phyloP scores from a whole-genome alignment of 352 stramenopile genomes.

The Phytophthora pisi region DNA sequence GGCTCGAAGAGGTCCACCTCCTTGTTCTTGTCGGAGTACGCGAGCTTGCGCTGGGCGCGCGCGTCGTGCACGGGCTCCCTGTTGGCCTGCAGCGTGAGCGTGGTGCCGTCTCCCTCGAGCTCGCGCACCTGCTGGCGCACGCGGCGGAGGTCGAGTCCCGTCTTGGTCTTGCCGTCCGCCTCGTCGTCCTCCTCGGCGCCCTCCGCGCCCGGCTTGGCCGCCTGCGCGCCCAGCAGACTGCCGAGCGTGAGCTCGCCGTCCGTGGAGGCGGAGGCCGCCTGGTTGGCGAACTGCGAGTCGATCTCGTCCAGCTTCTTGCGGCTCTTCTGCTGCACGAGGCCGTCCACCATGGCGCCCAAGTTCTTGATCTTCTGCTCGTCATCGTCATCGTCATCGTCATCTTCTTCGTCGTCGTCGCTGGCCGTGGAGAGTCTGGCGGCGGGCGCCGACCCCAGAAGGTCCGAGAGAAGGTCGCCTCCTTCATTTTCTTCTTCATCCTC shows the following conservation, averaged over 20 bases:
- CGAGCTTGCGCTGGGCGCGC: constrained; percentile 87
- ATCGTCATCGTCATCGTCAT: constrained; percentile 44
- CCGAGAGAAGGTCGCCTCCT: constrained; percentile 74
- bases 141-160: constrained; percentile 50
- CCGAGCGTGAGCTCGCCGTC: constrained; percentile 34
- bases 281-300: constrained; percentile 42
- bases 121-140: constrained; percentile 81
- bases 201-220: constrained; percentile 45
- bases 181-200: constrained; percentile 31
- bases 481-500: constrained; percentile 59
- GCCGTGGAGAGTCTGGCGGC: constrained; percentile 60
- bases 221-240: constrained; percentile 42
- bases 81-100: constrained; percentile 58
- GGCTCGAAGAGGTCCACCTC: constrained; percentile 91
- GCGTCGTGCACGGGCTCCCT: constrained; percentile 85
- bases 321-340: constrained; percentile 54
- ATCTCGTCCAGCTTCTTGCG: constrained; percentile 65
- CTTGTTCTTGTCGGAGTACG: constrained; percentile 89
- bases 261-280: constrained; percentile 7
- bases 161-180: constrained; percentile 24
- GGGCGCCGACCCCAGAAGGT: constrained; percentile 67
- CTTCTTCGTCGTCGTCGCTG: constrained; percentile 45
- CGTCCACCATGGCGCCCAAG: constrained; percentile 55
- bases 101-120: constrained; percentile 64
- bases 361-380: constrained; percentile 55